These are phyloP conservation scores for Termitomyces sp. DNA, from an alignment of 768 basidiomycete species.

Conservation along the genomic window DNA sequence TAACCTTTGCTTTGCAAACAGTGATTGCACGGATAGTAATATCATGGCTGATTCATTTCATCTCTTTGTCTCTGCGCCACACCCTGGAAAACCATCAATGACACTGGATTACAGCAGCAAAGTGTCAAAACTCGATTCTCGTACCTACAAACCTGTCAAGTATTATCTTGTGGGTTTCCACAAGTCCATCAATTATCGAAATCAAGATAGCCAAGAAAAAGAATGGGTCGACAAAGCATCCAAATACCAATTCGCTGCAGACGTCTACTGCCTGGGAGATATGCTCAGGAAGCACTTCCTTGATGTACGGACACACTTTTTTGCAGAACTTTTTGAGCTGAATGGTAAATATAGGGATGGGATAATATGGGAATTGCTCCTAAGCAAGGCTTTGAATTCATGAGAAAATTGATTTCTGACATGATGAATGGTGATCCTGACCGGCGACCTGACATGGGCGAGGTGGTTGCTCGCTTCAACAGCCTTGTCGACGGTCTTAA, in stretches of 20 bases:
- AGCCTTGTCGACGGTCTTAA: not conserved
- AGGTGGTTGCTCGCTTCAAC: conserved; percentile 5
- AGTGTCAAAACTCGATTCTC: not conserved
- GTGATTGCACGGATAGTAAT: conserved; percentile 8
- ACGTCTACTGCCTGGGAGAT: conserved; percentile 5
- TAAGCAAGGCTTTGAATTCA: conserved; percentile 10
- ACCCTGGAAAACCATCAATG: conserved; percentile 1
- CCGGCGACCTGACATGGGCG: conserved; percentile 3
- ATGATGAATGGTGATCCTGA: conserved; percentile 7
- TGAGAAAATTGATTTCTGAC: conserved; percentile 1
- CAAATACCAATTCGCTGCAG: conserved; percentile 1
- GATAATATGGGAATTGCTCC: conserved; percentile 1
- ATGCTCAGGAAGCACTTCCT: conserved; percentile 3
- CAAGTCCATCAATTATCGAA: conserved; percentile 1
- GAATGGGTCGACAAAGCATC: not conserved
- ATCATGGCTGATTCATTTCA: conserved; percentile 9
- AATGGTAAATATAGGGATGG: not conserved
- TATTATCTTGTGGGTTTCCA: conserved; percentile 13
- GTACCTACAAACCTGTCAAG: conserved; percentile 6
- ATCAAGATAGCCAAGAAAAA: not conserved
- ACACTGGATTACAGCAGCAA: not conserved
- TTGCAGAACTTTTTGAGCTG: not conserved
- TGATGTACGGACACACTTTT: not conserved
- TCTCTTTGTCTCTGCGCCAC: conserved; percentile 4
- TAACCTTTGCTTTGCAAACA: not conserved